Evolutionary conservation across 2,329 filamentous ascomycete species (phyloP).

Genomic region (Fusarium paranaense): DNA sequence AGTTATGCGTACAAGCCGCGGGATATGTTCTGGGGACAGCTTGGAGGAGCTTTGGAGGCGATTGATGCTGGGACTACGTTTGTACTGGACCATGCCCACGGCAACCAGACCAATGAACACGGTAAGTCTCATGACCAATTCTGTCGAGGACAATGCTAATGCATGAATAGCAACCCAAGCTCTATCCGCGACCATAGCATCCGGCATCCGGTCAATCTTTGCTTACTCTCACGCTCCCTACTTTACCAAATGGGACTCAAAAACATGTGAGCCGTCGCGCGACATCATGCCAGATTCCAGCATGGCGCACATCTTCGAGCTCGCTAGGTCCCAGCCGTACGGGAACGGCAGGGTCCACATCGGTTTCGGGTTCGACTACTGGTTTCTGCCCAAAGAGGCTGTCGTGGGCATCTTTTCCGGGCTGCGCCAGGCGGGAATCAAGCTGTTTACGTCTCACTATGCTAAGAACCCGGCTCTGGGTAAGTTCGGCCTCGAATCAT

Average conservation of each 20-base stretch:
- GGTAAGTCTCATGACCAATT: not conserved
- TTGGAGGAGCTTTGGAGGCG: conserved; percentile 7
- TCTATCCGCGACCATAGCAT: conserved; percentile 4
- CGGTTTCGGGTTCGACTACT: conserved; percentile 13
- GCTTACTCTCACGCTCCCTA: conserved; percentile 1
- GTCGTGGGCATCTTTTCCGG: not conserved
- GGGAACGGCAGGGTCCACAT: conserved; percentile 5
- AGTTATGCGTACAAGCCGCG: conserved; percentile 5
- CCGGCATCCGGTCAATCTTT: conserved; percentile 12
- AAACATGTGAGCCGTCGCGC: not conserved
- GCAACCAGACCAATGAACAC: conserved; percentile 16
- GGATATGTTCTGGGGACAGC: conserved; percentile 13
- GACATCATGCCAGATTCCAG: conserved; percentile 7
- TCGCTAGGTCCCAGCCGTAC: not conserved
- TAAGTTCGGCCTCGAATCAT: not conserved
- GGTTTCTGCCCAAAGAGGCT: conserved; percentile 10
- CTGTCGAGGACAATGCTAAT: not conserved
- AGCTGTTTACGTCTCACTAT: conserved; percentile 19
- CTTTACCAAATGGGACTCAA: conserved; percentile 9
- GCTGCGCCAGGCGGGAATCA: not conserved
- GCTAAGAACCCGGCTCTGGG: conserved; percentile 13
- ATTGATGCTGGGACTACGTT: conserved; percentile 11
- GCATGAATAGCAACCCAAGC: conserved; percentile 3
- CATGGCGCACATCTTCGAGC: conserved; percentile 3
- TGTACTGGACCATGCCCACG: conserved; percentile 16